Evolutionary conservation across 352 stramenopile species (phyloP).

Genomic region (Phytophthora hibernalis): DNA sequence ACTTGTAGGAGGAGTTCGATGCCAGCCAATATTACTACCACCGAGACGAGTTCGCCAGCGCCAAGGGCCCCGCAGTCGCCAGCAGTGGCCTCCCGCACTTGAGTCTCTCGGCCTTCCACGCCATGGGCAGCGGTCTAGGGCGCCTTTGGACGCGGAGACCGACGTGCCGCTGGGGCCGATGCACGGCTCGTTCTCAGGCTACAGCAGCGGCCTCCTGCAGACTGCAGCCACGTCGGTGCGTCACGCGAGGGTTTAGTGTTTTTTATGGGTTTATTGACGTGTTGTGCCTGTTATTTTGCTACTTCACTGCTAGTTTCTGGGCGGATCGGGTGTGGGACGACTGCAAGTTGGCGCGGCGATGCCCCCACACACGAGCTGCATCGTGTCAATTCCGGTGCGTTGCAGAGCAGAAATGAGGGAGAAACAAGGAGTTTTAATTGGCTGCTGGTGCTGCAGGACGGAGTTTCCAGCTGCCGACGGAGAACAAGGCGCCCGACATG

Average conservation of each 20-base stretch:
- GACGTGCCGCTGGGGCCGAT: conserved; percentile 30
- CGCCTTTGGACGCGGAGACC: conserved; percentile 38
- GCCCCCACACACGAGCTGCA: conserved; percentile 61
- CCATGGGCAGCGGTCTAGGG: conserved; percentile 49
- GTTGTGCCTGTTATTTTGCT: conserved; percentile 7
- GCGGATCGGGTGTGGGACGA: conserved; percentile 40
- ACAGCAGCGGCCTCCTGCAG: conserved; percentile 56
- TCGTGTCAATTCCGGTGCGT: conserved; percentile 61
- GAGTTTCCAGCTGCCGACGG: conserved; percentile 52
- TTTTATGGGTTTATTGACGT: conserved; percentile 9
- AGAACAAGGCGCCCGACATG: conserved; percentile 85
- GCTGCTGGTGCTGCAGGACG: conserved; percentile 48
- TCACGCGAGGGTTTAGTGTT: conserved; percentile 1
- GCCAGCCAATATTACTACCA: conserved; percentile 91
- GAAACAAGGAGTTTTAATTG: conserved; percentile 11
- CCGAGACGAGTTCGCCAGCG: conserved; percentile 66
- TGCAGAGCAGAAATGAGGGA: conserved; percentile 9
- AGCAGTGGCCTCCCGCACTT: conserved; percentile 40
- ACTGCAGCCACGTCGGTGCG: conserved; percentile 51
- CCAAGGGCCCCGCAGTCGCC: conserved; percentile 39
- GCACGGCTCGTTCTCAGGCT: conserved; percentile 48
- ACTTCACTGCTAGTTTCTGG: conserved; percentile 61
- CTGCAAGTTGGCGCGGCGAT: conserved; percentile 42
- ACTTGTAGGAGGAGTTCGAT: conserved; percentile 76
- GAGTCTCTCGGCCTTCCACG: conserved; percentile 61